Evolutionary conservation across 1,284 basidiomycete species (phyloP).

Genomic region (Rhodotorula sp.): DNA sequence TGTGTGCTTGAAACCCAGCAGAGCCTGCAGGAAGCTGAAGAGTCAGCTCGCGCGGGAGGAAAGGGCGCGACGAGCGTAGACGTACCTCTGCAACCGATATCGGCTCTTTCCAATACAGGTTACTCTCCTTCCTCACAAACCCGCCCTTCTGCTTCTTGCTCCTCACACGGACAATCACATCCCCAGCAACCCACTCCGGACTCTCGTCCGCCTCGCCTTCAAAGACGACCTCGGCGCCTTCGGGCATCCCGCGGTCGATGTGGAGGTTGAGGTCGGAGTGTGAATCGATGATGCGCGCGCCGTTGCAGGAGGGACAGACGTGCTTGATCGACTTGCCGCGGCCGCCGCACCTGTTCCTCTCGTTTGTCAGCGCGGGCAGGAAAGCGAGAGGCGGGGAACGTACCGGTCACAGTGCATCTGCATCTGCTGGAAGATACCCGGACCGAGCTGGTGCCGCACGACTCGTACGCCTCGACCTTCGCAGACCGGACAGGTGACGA

Average conservation of each 20-base stretch:
- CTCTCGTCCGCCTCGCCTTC: conserved; percentile 90
- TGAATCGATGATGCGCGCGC: conserved; percentile 70
- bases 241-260: conserved; percentile 81
- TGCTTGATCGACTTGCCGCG: conserved; percentile 70
- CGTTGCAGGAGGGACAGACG: conserved; percentile 74
- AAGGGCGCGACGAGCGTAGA: conserved; percentile 1
- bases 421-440: conserved; percentile 47
- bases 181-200: conserved; percentile 88
- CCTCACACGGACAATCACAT: conserved; percentile 77
- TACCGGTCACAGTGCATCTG: conserved; percentile 43
- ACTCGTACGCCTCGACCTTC: conserved; percentile 80
- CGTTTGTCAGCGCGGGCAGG: conserved; percentile 53
- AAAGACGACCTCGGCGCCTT: conserved; percentile 85
- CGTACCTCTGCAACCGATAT: conserved; percentile 83
- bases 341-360: conserved; percentile 66
- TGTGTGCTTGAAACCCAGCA: conserved; percentile 77
- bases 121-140: conserved; percentile 81
- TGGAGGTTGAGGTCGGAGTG: conserved; percentile 68
- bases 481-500: conserved; percentile 76
- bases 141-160: conserved; percentile 70
- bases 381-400: background rate
- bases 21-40: conserved; percentile 57
- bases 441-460: conserved; percentile 75
- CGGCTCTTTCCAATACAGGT: conserved; percentile 83
- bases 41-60: background rate